Evolutionary conservation across 768 basidiomycete genomes (phyloP).

Genomic region (Termitomyces sp.): DNA sequence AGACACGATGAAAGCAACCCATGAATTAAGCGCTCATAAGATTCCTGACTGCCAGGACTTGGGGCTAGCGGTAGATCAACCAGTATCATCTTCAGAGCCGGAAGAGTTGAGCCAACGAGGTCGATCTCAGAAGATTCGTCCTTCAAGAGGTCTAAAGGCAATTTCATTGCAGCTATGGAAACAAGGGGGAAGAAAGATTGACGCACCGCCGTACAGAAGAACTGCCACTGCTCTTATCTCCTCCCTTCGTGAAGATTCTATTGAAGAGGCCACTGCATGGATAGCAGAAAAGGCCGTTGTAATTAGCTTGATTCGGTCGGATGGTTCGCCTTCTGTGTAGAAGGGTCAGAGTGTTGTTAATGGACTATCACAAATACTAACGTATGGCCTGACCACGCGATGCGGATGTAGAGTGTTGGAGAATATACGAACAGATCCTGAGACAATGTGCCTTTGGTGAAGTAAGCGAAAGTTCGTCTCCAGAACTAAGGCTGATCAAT

Average conservation of each 20-base stretch:
- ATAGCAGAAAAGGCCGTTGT: slow-evolving; percentile 59
- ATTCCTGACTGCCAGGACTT: slow-evolving; percentile 37
- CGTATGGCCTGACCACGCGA: slow-evolving; percentile 47
- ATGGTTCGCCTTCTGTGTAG: slow-evolving; percentile 39
- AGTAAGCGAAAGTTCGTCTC: slow-evolving; percentile 36
- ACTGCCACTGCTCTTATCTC: slow-evolving; percentile 78
- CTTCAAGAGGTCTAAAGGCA: slow-evolving; percentile 63
- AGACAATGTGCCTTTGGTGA: slow-evolving; percentile 64
- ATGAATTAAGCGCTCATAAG: slow-evolving; percentile 62
- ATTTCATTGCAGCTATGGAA: background rate
- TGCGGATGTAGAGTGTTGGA: slow-evolving; percentile 66
- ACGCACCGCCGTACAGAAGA: slow-evolving; percentile 71
- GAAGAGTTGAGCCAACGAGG: slow-evolving; percentile 74
- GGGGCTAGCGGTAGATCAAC: slow-evolving; percentile 47
- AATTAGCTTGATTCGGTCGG: slow-evolving; percentile 62
- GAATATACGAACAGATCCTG: slow-evolving; percentile 74
- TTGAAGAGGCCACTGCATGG: slow-evolving; percentile 49
- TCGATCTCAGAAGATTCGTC: slow-evolving; percentile 82
- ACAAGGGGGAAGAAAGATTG: background rate
- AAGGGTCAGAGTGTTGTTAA: background rate
- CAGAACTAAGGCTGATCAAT: slow-evolving; percentile 14
- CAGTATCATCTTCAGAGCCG: slow-evolving; percentile 73
- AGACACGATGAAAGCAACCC: slow-evolving; percentile 84
- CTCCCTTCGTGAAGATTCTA: slow-evolving; percentile 54
- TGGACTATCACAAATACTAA: slow-evolving; percentile 22